These are phyloP conservation scores for Mollisiaceae sp. DNA, from an alignment of 2,329 filamentous ascomycete species.

Conservation along the genomic window DNA sequence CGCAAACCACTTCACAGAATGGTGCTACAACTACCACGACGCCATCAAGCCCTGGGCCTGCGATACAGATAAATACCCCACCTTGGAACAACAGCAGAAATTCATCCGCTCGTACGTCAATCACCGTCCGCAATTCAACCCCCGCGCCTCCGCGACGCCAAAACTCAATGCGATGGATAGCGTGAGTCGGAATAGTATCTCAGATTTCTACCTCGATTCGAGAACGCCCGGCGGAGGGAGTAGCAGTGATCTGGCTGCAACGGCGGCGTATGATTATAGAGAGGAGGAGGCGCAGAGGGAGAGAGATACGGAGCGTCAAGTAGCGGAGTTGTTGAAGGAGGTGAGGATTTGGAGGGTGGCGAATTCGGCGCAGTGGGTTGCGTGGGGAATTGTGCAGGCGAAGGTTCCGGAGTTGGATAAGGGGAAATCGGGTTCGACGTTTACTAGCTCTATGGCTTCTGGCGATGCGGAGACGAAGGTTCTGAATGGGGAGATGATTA, in stretches of 20 bases:
- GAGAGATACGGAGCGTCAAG: constrained; percentile 67
- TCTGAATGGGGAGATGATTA: constrained; percentile 6
- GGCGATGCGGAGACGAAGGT: neutral
- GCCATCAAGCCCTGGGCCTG: constrained; percentile 67
- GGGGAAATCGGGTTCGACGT: too few species aligned
- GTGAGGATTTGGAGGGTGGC: constrained; percentile 84
- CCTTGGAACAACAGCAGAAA: constrained; percentile 76
- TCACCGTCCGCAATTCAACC: constrained; percentile 73
- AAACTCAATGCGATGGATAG: constrained; percentile 40
- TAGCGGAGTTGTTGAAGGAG: constrained; percentile 76
- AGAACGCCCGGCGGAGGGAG: constrained; percentile 52
- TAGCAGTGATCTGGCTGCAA: neutral
- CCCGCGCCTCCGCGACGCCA: constrained; percentile 47
- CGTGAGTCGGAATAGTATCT: constrained; percentile 33
- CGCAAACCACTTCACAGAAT: constrained; percentile 97
- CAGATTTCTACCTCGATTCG: constrained; percentile 80
- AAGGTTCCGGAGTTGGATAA: constrained; percentile 72
- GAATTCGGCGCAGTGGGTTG: constrained; percentile 89
- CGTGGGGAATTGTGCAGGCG: constrained; percentile 96
- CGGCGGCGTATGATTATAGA: constrained; percentile 27
- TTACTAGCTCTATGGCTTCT: too few species aligned
- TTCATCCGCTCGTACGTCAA: constrained; percentile 88
- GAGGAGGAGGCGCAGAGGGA: constrained; percentile 68
- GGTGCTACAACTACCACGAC: constrained; percentile 98
- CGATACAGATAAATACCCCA: constrained; percentile 75